phyloP scores from a whole-genome alignment of 345 rosid species.

The Carallia brachiata region DNA sequence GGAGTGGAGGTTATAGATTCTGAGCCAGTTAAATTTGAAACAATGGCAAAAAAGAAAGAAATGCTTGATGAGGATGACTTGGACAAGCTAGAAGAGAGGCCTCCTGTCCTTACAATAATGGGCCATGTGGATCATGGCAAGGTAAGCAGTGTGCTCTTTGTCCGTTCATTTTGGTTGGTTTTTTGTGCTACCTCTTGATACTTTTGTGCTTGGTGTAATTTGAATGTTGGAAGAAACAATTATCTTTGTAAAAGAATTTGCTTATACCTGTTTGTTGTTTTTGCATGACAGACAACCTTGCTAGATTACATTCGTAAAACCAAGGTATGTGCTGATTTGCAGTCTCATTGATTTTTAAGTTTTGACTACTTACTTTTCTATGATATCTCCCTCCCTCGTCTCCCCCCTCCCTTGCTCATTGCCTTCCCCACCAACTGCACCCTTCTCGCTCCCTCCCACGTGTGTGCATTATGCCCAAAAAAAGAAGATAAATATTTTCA shows the following conservation, averaged over 20 bases:
- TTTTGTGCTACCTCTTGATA: background rate
- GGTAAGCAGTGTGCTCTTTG: conserved; percentile 35
- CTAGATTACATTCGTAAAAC: conserved; percentile 88
- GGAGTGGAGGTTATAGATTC: conserved; percentile 88
- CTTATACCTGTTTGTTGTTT: conserved; percentile 34
- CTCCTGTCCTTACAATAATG: conserved; percentile 99
- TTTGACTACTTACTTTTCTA: background rate
- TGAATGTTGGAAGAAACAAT: background rate
- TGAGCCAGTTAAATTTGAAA: conserved; percentile 69
- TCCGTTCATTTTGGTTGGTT: background rate
- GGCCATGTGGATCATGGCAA: conserved; percentile 99
- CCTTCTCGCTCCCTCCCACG: too few species aligned
- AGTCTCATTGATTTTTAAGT: conserved; percentile 1
- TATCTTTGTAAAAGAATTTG: conserved; percentile 14
- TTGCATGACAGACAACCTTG: conserved; percentile 80
- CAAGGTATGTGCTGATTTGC: conserved; percentile 55
- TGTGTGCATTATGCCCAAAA: too few species aligned
- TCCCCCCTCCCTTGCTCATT: too few species aligned
- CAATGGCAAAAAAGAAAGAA: conserved; percentile 88
- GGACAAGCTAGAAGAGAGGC: conserved; percentile 85
- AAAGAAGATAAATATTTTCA: too few species aligned
- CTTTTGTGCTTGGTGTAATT: background rate
- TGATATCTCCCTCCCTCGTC: background rate
- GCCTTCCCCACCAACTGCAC: too few species aligned
- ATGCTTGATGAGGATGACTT: conserved; percentile 80